phyloP scores from a whole-genome alignment of 495 filamentous ascomycete species.

The Pyrenula massariospora region DNA sequence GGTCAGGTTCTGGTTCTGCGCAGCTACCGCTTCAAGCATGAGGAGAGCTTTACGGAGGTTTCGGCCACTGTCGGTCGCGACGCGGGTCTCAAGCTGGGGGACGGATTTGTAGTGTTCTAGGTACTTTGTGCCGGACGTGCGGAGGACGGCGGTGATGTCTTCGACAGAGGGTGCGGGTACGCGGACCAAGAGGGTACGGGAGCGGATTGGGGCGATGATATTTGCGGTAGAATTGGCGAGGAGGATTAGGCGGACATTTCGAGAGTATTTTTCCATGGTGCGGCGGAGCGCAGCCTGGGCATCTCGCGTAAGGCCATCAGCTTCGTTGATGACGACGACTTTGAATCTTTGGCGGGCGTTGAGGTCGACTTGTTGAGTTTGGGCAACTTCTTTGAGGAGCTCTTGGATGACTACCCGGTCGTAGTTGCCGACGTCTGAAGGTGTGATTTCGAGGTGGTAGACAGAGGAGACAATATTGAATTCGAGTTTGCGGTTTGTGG shows the following conservation, averaged over 20 bases:
- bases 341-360: slow-evolving; percentile 86
- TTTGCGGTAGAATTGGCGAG: slow-evolving; percentile 91
- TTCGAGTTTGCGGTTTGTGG: slow-evolving; percentile 89
- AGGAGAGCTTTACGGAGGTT: slow-evolving; percentile 82
- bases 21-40: slow-evolving; percentile 94
- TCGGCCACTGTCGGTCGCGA: slow-evolving; percentile 83
- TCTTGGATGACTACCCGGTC: slow-evolving; percentile 94
- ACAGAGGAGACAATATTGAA: slow-evolving; percentile 96
- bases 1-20: slow-evolving; percentile 93
- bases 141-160: slow-evolving; percentile 72
- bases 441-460: slow-evolving; percentile 97
- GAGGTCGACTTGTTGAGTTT: slow-evolving; percentile 94
- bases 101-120: slow-evolving; percentile 60
- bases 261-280: slow-evolving; percentile 99
- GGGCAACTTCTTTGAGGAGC: slow-evolving; percentile 91
- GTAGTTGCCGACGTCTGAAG: slow-evolving; percentile 92
- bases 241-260: slow-evolving; percentile 82
- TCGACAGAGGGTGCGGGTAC: slow-evolving; percentile 79
- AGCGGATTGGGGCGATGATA: slow-evolving; percentile 93
- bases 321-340: slow-evolving; percentile 98
- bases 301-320: slow-evolving; percentile 88
- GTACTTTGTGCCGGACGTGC: slow-evolving; percentile 51
- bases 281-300: slow-evolving; percentile 89
- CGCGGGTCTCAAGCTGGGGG: slow-evolving; percentile 61
- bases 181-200: slow-evolving; percentile 76